These are phyloP conservation scores for Pseudogymnoascus pannorum DNA, from an alignment of 2,329 filamentous ascomycete genomes.

Conservation along the genomic window DNA sequence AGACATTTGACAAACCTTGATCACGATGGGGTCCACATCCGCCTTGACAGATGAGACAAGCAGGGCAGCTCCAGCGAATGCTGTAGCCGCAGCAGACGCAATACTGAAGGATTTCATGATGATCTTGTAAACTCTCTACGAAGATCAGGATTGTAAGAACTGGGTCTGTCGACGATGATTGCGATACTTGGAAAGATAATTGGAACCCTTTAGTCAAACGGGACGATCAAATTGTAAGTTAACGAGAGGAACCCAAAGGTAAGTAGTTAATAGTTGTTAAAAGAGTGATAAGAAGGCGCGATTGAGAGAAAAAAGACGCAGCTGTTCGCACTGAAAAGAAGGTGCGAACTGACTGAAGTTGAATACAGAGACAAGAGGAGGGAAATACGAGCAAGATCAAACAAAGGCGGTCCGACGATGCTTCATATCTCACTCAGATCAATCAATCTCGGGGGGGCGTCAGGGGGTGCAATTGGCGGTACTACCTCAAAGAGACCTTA, in stretches of 20 bases:
- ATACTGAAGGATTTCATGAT: conserved; percentile 48
- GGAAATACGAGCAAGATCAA: conserved; percentile 6
- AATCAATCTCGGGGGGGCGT: conserved; percentile 6
- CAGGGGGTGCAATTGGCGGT: not conserved
- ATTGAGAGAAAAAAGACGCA: not conserved
- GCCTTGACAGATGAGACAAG: conserved; percentile 42
- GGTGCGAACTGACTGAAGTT: not conserved
- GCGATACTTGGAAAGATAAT: conserved; percentile 4
- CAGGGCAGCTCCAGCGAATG: conserved; percentile 44
- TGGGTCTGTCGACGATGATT: not conserved
- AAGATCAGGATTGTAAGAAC: conserved; percentile 2
- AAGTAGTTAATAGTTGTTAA: not conserved
- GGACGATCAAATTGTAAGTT: not conserved
- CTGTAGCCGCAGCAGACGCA: conserved; percentile 32
- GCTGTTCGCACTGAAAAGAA: not conserved
- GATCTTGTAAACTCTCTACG: conserved; percentile 1
- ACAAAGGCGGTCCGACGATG: conserved; percentile 1
- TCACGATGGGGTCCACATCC: conserved; percentile 48
- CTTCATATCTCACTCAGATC: conserved; percentile 4
- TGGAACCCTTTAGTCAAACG: not conserved
- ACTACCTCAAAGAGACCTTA: not conserved
- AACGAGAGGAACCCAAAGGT: not conserved
- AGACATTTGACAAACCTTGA: conserved; percentile 28
- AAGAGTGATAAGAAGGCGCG: conserved; percentile 4
- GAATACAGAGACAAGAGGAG: not conserved